Evolutionary conservation across 176 grass and related monocot species (phyloP), one percentile per base, ranked within the genome.

Genomic region (Aegilops bicornis): DNA sequence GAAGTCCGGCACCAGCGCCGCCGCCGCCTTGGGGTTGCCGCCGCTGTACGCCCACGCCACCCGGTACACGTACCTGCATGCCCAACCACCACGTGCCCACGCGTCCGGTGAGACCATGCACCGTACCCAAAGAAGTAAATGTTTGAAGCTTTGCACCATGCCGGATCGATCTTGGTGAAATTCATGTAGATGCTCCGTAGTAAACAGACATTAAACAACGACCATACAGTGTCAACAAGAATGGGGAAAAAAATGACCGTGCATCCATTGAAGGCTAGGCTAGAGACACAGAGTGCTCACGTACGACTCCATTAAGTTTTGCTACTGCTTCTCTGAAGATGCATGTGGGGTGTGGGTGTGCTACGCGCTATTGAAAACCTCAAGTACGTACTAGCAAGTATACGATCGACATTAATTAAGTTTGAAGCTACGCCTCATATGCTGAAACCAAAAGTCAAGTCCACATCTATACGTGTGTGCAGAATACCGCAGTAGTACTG

Each of bases 1-100:
- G 93, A 98, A 98, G 77, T 95, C 86, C 20, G 93, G 95, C 85
- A 93, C 93, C 32, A 77, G 52, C 10, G 65, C 77, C 76, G 43
- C 85, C 23, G 80, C 77, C 8, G 42, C 69, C 87, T 89, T 95
- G 8, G 35, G 22, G 61, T 78, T 85, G 1, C 89, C 89, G 0
- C 50, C 70, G 25, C 76, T 14, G 52, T 69, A 84, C 27, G 70
- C 73, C 7, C 76, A 70, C 22, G 47, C 83, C 50, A 93, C 91
- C 2, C 88, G 86, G 48, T 58, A 93, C 73, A 81, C 89, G 50
- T 95, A 91, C 80, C 82, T 90, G 32, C 62, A 25, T 19, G 50
- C 50, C 37, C 2, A 6, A 12, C 15, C n/a, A 52, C 48, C 8
- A 14, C 4, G 6, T 4, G 20, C 30, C 1, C 12, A 10, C 9